A percentile compares a stretch with the other conserved stretches of the same genome.
Evolutionary conservation across 768 basidiomycete genomes (phyloP).

Genomic region (Kwoniella mangroviensis): DNA sequence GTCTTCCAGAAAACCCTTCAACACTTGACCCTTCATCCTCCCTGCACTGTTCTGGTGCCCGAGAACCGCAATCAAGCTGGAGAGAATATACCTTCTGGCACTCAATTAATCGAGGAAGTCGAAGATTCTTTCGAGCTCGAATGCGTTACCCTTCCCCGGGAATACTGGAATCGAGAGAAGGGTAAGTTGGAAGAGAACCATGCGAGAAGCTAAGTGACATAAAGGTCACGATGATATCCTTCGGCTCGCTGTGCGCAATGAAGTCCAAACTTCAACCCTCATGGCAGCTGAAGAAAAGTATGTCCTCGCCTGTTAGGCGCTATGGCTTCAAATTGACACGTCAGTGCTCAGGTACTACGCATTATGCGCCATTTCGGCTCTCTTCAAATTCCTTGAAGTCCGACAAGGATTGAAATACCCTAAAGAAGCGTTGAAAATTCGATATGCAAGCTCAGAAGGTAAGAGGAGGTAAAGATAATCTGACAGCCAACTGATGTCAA

Average conservation of each 20-base stretch:
- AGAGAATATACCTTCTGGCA: background rate
- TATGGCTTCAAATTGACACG: background rate
- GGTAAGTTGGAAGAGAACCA: slow-evolving; percentile 10
- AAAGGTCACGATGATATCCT: slow-evolving; percentile 61
- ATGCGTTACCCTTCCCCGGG: slow-evolving; percentile 3
- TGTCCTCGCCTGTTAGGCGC: slow-evolving; percentile 26
- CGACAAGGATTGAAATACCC: slow-evolving; percentile 72
- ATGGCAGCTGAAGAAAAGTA: slow-evolving; percentile 80
- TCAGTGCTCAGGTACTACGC: slow-evolving; percentile 73
- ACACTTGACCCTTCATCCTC: slow-evolving; percentile 12
- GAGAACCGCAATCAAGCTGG: background rate
- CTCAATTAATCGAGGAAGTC: background rate
- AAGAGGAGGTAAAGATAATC: background rate
- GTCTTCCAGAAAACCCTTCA: slow-evolving; percentile 17
- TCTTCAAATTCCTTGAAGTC: slow-evolving; percentile 81
- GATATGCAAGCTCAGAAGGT: slow-evolving; percentile 73
- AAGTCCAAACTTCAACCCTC: slow-evolving; percentile 78
- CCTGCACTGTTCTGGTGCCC: slow-evolving; percentile 2
- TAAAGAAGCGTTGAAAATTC: slow-evolving; percentile 57
- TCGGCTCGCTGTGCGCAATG: slow-evolving; percentile 77
- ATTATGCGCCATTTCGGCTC: slow-evolving; percentile 78
- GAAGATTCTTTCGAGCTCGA: slow-evolving; percentile 12
- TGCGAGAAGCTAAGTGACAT: background rate
- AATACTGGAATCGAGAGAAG: slow-evolving; percentile 7
- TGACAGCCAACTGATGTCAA: too few species aligned